phyloP scores from a whole-genome alignment of 2,329 filamentous ascomycete genomes.

The Botrytis squamosa region DNA sequence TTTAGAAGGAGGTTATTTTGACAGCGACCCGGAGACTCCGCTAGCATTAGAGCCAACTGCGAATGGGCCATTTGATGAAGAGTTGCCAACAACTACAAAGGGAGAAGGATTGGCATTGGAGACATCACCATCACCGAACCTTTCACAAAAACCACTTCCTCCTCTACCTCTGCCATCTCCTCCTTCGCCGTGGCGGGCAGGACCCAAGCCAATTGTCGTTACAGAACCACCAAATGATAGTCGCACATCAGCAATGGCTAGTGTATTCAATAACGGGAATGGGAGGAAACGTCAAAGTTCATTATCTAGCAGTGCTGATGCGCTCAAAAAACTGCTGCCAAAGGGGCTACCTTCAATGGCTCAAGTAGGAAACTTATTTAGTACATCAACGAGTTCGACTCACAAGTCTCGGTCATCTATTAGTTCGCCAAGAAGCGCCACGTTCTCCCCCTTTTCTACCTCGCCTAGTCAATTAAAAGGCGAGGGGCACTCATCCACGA shows the following conservation, averaged over 20 bases:
- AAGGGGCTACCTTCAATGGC: conserved; percentile 53
- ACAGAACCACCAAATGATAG: conserved; percentile 31
- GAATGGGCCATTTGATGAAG: conserved; percentile 7
- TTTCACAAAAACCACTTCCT: conserved; percentile 21
- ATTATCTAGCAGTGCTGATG: conserved; percentile 56
- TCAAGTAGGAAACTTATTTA: conserved; percentile 36
- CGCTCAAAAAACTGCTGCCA: conserved; percentile 53
- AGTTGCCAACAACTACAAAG: neutral
- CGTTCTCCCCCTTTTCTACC: conserved; percentile 9
- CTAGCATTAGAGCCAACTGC: conserved; percentile 23
- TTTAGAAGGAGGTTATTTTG: conserved; percentile 46
- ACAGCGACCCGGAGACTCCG: conserved; percentile 39
- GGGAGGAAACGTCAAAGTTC: conserved; percentile 47
- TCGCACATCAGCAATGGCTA: conserved; percentile 45
- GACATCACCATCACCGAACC: conserved; percentile 36
- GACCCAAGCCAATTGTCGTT: conserved; percentile 43
- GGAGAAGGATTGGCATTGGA: conserved; percentile 22
- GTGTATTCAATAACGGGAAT: conserved; percentile 46
- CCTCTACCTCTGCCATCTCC: conserved; percentile 23
- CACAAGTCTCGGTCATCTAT: conserved; percentile 25
- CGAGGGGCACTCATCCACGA: neutral
- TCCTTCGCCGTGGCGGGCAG: conserved; percentile 45
- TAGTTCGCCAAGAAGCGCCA: conserved; percentile 11
- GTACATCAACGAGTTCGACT: conserved; percentile 30
- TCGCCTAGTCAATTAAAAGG: conserved; percentile 13